Evolutionary conservation across 2,329 filamentous ascomycete species (phyloP).

Genomic region (Calonectria hawksworthii): DNA sequence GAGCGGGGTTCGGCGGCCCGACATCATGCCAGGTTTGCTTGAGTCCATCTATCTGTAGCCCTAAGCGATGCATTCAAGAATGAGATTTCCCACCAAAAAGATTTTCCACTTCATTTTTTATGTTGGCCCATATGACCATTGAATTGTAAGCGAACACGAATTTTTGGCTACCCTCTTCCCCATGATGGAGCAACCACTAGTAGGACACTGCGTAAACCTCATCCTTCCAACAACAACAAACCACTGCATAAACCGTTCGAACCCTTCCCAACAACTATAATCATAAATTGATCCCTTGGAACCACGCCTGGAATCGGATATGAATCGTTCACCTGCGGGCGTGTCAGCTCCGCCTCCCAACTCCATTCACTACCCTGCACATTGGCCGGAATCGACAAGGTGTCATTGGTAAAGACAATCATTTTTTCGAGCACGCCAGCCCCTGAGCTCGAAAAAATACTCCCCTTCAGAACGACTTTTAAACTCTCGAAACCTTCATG

Average conservation of each 20-base stretch:
- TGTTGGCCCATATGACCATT: neutral
- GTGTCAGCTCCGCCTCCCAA: neutral
- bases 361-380: neutral
- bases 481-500: neutral
- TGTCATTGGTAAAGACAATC: conserved; percentile 2
- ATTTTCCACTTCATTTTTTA: neutral
- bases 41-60: neutral
- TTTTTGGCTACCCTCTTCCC: neutral
- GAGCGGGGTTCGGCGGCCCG: neutral
- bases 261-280: conserved; percentile 15
- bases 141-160: too few species aligned
- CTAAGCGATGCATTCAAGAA: neutral
- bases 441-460: neutral
- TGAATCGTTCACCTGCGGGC: neutral
- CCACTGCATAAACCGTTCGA: conserved; percentile 8
- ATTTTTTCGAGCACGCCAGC: neutral
- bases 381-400: neutral
- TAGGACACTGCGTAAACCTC: too few species aligned
- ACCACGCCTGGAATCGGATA: neutral
- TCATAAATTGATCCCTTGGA: conserved; percentile 24
- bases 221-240: conserved; percentile 1
- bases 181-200: accelerated
- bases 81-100: neutral
- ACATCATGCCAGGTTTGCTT: neutral
- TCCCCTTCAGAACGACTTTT: neutral